These are phyloP conservation scores for Podila verticillata DNA, from an alignment of 192 early-diverging fungal species.

Conservation along the genomic window DNA sequence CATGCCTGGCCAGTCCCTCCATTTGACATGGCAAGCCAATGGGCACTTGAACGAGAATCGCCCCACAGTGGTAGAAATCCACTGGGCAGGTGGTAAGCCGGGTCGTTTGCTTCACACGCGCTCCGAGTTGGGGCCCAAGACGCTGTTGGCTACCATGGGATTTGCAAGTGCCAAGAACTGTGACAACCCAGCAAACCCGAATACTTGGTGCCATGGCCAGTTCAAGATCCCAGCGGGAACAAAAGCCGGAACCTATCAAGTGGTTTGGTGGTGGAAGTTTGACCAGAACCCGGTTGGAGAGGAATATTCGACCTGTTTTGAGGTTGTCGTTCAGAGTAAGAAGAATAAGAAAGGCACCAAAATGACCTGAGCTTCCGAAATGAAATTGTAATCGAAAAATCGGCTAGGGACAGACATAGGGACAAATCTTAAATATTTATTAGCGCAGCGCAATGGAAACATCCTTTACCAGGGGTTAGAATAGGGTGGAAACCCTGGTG, in stretches of 20 bases:
- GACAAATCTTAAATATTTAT: too few species aligned
- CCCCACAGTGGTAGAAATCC: conserved; percentile 12
- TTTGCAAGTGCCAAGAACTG: conserved; percentile 61
- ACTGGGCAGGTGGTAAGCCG: conserved; percentile 32
- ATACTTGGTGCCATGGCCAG: conserved; percentile 59
- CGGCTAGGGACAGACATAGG: too few species aligned
- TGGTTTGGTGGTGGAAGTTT: conserved; percentile 73
- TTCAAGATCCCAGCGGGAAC: conserved; percentile 61
- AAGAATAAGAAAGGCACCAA: conserved; percentile 1
- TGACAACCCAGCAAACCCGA: conserved; percentile 49
- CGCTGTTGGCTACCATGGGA: conserved; percentile 49
- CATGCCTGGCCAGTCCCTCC: conserved; percentile 61
- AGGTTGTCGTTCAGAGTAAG: conserved; percentile 38
- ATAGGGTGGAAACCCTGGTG: too few species aligned
- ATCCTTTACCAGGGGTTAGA: too few species aligned
- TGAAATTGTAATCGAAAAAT: too few species aligned
- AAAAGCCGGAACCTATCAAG: conserved; percentile 57
- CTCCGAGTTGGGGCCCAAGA: conserved; percentile 15
- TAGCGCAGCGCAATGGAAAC: too few species aligned
- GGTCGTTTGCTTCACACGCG: conserved; percentile 27
- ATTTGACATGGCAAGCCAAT: conserved; percentile 64
- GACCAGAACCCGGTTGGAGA: conserved; percentile 67
- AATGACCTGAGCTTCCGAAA: too few species aligned
- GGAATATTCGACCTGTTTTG: conserved; percentile 73
- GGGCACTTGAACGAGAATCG: conserved; percentile 58